Conservation (phyloP, 2,329 filamentous ascomycete species). For the Aureobasidium sp. region DNA sequence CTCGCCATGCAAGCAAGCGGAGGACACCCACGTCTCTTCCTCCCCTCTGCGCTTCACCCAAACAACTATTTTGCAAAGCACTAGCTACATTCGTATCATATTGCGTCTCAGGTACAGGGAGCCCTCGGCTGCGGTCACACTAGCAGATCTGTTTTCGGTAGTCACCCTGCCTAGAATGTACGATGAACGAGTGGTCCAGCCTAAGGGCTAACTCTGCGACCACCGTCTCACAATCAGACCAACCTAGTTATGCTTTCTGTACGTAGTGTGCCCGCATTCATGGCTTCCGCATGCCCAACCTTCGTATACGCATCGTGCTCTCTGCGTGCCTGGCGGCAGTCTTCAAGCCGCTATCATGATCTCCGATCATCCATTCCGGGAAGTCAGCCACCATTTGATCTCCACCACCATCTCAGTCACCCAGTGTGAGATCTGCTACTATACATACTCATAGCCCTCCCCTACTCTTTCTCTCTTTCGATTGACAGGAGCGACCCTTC, state of each 20-base stretch:
- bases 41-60: neutral
- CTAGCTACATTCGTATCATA: neutral
- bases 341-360: constrained; percentile 1
- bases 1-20: constrained; percentile 1
- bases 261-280: neutral
- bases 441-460: neutral
- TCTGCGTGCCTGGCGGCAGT: constrained; percentile 7
- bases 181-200: neutral
- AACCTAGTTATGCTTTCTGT: neutral
- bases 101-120: constrained; percentile 3
- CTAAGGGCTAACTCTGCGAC: constrained; percentile 6
- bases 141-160: neutral
- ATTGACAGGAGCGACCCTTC: constrained; percentile 4
- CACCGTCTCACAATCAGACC: constrained; percentile 8
- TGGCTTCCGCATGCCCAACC: constrained; percentile 2
- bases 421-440: neutral
- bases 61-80: neutral
- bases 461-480: neutral
- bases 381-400: constrained; percentile 4
- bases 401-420: constrained; percentile 9
- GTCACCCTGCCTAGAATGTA: neutral
- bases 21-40: neutral
- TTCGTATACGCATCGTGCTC: constrained; percentile 9
- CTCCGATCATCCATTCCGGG: constrained; percentile 1
- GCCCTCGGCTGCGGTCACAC: neutral